Percentiles rank a stretch among this genome's conserved stretches.
These are phyloP conservation scores for Euphorbia peplus DNA, from an alignment of 345 rosid species.

Conservation along the genomic window DNA sequence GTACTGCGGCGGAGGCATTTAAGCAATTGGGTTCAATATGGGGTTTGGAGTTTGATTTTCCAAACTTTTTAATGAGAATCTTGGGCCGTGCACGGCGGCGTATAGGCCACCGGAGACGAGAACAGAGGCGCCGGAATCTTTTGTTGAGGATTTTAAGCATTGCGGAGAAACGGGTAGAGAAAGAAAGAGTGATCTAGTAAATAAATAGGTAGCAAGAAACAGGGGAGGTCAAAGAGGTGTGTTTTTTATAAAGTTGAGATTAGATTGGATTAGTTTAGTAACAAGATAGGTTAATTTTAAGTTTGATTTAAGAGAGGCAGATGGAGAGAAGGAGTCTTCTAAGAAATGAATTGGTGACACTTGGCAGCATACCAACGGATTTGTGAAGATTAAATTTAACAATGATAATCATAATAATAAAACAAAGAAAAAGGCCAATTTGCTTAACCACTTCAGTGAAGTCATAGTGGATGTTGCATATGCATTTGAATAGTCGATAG, in stretches of 20 bases:
- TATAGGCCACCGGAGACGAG: constrained; percentile 65
- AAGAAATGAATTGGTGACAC: constrained; percentile 43
- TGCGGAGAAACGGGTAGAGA: constrained; percentile 15
- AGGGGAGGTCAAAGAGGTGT: constrained; percentile 17
- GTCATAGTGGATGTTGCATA: too few relatives aligned
- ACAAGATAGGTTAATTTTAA: constrained; percentile 4
- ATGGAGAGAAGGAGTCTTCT: constrained; percentile 19
- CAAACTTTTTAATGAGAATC: constrained; percentile 42
- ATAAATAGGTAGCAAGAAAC: constrained; percentile 20
- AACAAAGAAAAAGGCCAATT: neutral
- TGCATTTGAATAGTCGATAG: too few relatives aligned
- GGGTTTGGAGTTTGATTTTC: constrained; percentile 32
- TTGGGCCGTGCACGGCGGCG: constrained; percentile 46
- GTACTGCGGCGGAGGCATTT: constrained; percentile 39
- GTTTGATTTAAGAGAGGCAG: too few relatives aligned
- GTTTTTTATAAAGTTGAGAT: too few relatives aligned
- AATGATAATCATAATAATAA: too few relatives aligned
- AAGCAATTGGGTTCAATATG: constrained; percentile 2
- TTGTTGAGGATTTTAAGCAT: constrained; percentile 58
- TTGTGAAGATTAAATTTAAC: neutral
- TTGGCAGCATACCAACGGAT: constrained; percentile 28
- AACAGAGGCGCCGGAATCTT: constrained; percentile 47
- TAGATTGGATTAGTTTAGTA: neutral
- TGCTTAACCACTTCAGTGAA: constrained; percentile 38
- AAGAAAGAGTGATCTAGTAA: constrained; percentile 4